Evolutionary conservation across 2,329 filamentous ascomycete species (phyloP).

Genomic region (Colletotrichum cuscutae): DNA sequence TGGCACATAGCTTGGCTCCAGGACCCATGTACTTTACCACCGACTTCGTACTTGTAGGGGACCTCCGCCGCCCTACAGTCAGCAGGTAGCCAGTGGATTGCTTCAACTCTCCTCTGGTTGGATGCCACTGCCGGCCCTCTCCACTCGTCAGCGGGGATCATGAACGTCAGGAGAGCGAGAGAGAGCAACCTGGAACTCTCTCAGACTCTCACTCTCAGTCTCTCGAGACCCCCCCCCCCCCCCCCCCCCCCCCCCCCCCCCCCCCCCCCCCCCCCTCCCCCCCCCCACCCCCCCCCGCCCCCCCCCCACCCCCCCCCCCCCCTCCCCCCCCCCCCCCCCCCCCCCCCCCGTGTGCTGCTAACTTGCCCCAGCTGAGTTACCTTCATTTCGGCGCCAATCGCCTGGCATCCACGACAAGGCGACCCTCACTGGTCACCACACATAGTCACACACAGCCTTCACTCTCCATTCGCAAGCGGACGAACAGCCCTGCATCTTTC

Average conservation of each 20-base stretch:
- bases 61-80: slow-evolving; percentile 23
- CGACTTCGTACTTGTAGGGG: slow-evolving; percentile 1
- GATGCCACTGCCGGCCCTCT: not conserved
- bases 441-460: not conserved
- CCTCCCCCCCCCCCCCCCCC: no score
- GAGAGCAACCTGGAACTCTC: not conserved
- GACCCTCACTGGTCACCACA: not conserved
- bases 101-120: slow-evolving; percentile 7
- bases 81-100: slow-evolving; percentile 27
- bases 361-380: not conserved
- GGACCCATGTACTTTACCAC: not conserved
- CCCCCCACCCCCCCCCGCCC: no score
- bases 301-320: no score
- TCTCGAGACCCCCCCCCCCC: not conserved
- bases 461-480: slow-evolving; percentile 3
- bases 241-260: no score
- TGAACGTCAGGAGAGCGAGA: slow-evolving; percentile 18
- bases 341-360: not conserved
- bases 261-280: no score
- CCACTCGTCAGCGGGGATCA: slow-evolving; percentile 3
- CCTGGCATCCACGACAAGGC: not conserved
- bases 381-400: not conserved
- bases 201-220: not conserved
- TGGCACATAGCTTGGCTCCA: not conserved
- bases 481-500: slow-evolving; percentile 14